A percentile compares a stretch with the other conserved stretches of the same genome.
phyloP scores from a whole-genome alignment of 345 rosid species.

The Populus davidiana region DNA sequence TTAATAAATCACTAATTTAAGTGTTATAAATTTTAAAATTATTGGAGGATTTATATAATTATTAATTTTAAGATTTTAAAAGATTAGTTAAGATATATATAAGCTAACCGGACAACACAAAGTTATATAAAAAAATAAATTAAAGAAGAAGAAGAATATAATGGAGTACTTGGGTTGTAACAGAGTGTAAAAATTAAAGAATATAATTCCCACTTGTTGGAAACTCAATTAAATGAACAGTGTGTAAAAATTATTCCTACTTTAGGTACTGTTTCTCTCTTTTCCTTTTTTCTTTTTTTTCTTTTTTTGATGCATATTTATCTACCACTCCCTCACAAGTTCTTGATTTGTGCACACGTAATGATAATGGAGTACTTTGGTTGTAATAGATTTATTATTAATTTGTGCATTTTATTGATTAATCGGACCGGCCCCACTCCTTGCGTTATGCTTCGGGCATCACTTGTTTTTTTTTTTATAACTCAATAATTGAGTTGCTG shows the following conservation, averaged over 20 bases:
- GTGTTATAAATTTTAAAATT: no score
- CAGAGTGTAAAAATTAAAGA: not conserved
- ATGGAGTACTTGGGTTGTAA: no score
- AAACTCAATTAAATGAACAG: not conserved
- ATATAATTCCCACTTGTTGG: not conserved
- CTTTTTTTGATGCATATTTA: not conserved
- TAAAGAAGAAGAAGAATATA: no score
- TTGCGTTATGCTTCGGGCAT: slow-evolving; percentile 19
- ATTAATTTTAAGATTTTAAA: no score
- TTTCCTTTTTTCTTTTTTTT: no score
- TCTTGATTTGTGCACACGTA: not conserved
- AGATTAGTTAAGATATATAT: no score
- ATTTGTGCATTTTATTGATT: slow-evolving; percentile 27
- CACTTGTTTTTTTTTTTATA: slow-evolving; percentile 5
- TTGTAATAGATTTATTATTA: not conserved
- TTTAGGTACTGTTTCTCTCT: not conserved
- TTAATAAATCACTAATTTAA: no score
- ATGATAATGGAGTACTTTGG: not conserved
- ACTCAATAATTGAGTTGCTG: slow-evolving; percentile 36
- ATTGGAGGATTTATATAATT: no score
- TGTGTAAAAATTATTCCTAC: not conserved
- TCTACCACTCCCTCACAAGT: not conserved
- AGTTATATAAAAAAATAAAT: no score
- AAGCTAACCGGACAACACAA: no score
- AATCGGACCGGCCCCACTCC: slow-evolving; percentile 27